Evolutionary conservation across 257 asterid genomes (phyloP), one percentile per base, ranked within the genome.

Genomic region (Jasminum sambac): DNA sequence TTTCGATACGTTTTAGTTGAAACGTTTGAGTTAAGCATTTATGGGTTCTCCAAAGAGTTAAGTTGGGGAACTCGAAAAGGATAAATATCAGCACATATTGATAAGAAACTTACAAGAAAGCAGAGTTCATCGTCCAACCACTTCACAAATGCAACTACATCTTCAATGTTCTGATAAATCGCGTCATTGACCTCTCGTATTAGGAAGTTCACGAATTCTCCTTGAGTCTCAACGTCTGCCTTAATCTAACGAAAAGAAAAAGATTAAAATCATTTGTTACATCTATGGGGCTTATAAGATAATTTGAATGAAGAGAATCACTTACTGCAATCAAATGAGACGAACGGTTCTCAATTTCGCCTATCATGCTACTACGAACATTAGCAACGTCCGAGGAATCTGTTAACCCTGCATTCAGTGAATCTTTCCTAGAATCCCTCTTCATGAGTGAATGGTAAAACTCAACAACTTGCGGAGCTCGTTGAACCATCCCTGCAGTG

Each of bases 41-140:
- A 55, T 10, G 30, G 30, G 30, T 55, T 21, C 11, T 23, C 62
- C 62, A 55, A 55, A 55, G 7, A 55, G 23, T 55, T 55, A 21
- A n/a, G 11, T 11, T 11, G 2, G 6, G 62, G 9, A 55, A 55
- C 62, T 55, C 5, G 59, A n/a, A n/a, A 48, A 55, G 11, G 30
- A 21, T 50, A 55, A 21, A 55, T 55, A 55, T 55, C 11, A 11
- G 21, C 62, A 9, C 14, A 55, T n/a, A 55, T 10, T 9, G 62
- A 14, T 14, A 55, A 72, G 71, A 46, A 76, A 43, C 91, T 83
- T 81, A 89, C 98, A 63, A 92, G 95, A 82, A 89, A 92, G 85
- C 95, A 82, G 39, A 92, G 98, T 78, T 92, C 98, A 62, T 92
- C 98, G 68, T 92, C 98, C 38, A 92, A 90, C 98, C 98, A 92